Base-by-base conservation (phyloP, 495 filamentous ascomycete genomes). In the Sordaria brevicollis region DNA sequence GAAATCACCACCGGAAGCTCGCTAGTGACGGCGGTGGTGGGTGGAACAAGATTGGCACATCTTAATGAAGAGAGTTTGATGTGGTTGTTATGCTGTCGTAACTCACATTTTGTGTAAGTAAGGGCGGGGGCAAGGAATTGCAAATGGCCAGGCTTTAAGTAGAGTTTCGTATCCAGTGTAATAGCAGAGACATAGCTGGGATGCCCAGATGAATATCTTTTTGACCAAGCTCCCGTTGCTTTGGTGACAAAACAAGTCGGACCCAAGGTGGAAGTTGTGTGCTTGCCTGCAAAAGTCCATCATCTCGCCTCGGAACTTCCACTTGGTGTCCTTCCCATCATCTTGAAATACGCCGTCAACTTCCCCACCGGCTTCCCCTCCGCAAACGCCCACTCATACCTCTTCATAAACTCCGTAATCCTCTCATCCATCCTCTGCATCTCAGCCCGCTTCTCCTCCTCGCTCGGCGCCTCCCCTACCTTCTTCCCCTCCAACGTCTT, bases 221-320 rank as follows among this genome's bases (percentile, higher is more conserved):
- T 6, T 57, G 36, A 74, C n/a, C 15, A 66, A 35, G 35, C 70
- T 71, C 9, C 72, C 72, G 68, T 71, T 74, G 72, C n/a, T n/a
- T n/a, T n/a, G n/a, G 65, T 71, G 49, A 74, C 70, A 66, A 74
- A 62, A 2, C n/a, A 68, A 74, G 68, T 66, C 70, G 17, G 70
- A 71, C 54, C 71, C 80, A 9, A 88, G 78, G 0, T 72, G 34
- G 6, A 88, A 81, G 3, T 81, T 79, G n/a, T n/a, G n/a, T n/a
- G n/a, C n/a, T 35, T 80, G 73, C 70, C 88, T 88, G 78, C 83
- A 85, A 75, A 82, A 87, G 33, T 76, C 72, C 39, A 83, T 73
- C 41, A 88, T 76, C 62, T 81, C 72, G 33, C 84, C 82, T 4
- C 88, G 79, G 43, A 79, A 78, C 35, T 75, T 72, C n/a, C n/a